These are phyloP conservation scores for Geotrichum macrosporum DNA, from an alignment of 1,139 yeast genomes.

Conservation along the genomic window DNA sequence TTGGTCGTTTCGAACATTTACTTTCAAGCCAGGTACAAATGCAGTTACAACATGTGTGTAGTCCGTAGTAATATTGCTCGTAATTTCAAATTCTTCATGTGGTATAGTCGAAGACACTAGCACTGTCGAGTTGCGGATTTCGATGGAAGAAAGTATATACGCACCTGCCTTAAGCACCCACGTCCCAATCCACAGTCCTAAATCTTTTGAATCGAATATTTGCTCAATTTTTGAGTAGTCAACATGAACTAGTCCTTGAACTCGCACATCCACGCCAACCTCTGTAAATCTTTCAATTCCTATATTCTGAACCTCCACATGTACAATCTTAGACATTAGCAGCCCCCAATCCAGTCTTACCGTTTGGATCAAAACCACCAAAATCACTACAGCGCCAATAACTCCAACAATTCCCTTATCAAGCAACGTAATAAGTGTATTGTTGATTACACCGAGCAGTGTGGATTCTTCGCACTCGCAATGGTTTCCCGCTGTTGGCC, in stretches of 20 bases:
- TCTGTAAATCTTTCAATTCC: not conserved
- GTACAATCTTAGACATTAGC: not conserved
- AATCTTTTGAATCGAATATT: too few relatives aligned
- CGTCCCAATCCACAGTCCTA: not conserved
- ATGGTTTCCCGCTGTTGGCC: too few relatives aligned
- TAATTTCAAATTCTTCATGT: slow-evolving; percentile 13
- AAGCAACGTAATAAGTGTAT: not conserved
- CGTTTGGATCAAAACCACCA: slow-evolving; percentile 2
- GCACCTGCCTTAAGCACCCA: not conserved
- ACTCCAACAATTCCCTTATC: slow-evolving; percentile 3
- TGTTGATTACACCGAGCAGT: not conserved
- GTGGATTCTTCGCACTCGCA: too few relatives aligned
- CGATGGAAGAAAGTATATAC: not conserved
- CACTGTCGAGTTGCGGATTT: not conserved
- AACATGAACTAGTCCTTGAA: not conserved
- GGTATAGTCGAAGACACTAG: not conserved
- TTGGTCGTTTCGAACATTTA: not conserved
- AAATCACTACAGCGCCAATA: slow-evolving; percentile 6
- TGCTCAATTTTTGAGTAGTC: slow-evolving; percentile 1
- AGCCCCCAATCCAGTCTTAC: not conserved
- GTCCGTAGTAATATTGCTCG: not conserved
- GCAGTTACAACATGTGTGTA: not conserved
- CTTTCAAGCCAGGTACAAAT: not conserved
- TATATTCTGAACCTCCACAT: not conserved
- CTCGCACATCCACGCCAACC: not conserved